Percentiles rank a stretch among this genome's conserved stretches.
These are phyloP conservation scores for Bacidia rubella DNA, from an alignment of 495 filamentous ascomycete species.

Conservation along the genomic window DNA sequence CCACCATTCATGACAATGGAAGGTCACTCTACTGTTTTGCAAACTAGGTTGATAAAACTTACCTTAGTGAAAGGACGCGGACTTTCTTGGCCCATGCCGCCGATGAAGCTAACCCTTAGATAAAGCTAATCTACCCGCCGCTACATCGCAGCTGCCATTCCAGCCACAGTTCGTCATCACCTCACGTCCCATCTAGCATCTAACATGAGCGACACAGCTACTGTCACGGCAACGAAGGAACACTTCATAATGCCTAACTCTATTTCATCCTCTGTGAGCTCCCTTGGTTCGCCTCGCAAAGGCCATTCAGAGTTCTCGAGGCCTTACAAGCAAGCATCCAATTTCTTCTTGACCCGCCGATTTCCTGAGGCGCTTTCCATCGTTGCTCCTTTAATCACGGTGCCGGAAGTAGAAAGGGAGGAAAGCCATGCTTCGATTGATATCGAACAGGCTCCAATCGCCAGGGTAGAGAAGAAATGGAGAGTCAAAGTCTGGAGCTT, in stretches of 20 bases:
- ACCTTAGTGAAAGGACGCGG: too few species aligned
- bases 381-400: conserved; percentile 62
- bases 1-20: too few species aligned
- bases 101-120: neutral
- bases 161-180: neutral
- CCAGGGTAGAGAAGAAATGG: conserved; percentile 55
- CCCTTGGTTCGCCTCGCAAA: conserved; percentile 40
- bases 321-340: conserved; percentile 77
- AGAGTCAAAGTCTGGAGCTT: conserved; percentile 95
- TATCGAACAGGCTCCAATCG: conserved; percentile 48
- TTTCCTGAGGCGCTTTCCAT: conserved; percentile 76
- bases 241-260: conserved; percentile 30
- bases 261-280: conserved; percentile 36
- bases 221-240: conserved; percentile 7
- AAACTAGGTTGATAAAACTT: neutral
- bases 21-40: neutral
- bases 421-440: conserved; percentile 24
- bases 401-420: conserved; percentile 20
- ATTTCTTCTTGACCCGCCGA: conserved; percentile 83
- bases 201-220: conserved; percentile 15
- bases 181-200: neutral
- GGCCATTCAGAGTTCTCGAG: conserved; percentile 56
- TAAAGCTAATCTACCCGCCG: neutral
- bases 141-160: neutral
- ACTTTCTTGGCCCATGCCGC: too few species aligned